A percentile compares a stretch with the other conserved stretches of the same genome.
Evolutionary conservation across 2,329 filamentous ascomycete genomes (phyloP).

Genomic region (Fusarium sp.): DNA sequence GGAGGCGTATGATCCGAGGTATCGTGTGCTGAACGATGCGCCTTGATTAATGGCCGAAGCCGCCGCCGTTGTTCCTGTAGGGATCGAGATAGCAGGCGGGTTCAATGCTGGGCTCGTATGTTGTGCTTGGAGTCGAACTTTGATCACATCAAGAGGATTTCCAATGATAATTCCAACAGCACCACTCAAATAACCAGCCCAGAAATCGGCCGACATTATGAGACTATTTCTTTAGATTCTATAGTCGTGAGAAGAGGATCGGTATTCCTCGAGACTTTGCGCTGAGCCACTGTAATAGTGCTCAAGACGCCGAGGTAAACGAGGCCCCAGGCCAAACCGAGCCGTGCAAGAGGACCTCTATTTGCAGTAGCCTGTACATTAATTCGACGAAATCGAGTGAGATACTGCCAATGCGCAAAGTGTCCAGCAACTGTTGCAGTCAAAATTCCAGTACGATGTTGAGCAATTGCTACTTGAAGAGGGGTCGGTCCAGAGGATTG

Average conservation of each 20-base stretch:
- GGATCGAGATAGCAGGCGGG: slow-evolving; percentile 22
- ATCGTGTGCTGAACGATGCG: slow-evolving; percentile 20
- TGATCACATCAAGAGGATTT: slow-evolving; percentile 81
- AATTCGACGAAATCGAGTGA: slow-evolving; percentile 38
- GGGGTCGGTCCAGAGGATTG: slow-evolving; percentile 46
- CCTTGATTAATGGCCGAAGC: slow-evolving; percentile 17
- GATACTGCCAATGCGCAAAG: slow-evolving; percentile 46
- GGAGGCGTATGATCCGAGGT: slow-evolving; percentile 49
- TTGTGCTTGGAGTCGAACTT: slow-evolving; percentile 76
- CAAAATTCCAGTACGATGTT: slow-evolving; percentile 42
- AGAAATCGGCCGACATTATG: slow-evolving; percentile 89
- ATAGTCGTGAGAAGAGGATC: slow-evolving; percentile 18
- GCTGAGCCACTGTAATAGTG: slow-evolving; percentile 42
- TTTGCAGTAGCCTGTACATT: slow-evolving; percentile 33
- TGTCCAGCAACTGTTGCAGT: slow-evolving; percentile 43
- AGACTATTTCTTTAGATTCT: slow-evolving; percentile 12
- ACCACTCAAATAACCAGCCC: slow-evolving; percentile 91
- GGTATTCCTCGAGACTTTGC: slow-evolving; percentile 27
- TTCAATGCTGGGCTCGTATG: slow-evolving; percentile 14
- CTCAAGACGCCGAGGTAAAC: slow-evolving; percentile 44
- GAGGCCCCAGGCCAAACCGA: slow-evolving; percentile 43
- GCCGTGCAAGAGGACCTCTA: slow-evolving; percentile 37
- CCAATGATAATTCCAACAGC: slow-evolving; percentile 88
- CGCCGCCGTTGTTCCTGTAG: slow-evolving; percentile 9
- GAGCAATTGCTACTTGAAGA: slow-evolving; percentile 42